phyloP scores from a whole-genome alignment of 345 rosid genomes.

The Hibiscus tridactylites region DNA sequence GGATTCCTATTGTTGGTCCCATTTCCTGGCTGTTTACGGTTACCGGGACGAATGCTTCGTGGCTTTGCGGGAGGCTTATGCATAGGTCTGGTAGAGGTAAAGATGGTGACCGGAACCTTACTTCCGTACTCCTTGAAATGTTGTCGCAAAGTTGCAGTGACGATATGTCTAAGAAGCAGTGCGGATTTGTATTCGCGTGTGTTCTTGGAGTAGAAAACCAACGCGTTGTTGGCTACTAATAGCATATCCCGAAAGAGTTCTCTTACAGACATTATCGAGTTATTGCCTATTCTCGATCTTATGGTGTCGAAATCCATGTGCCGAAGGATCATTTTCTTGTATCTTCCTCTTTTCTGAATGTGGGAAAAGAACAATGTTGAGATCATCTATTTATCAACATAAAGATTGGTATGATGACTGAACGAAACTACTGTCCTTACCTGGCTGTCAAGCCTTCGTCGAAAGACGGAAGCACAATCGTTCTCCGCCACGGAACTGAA shows the following conservation, averaged over 20 bases:
- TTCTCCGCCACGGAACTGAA: constrained; percentile 40
- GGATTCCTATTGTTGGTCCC: constrained; percentile 15
- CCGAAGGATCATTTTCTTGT: constrained; percentile 62
- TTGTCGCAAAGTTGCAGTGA: constrained; percentile 37
- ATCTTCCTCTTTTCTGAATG: constrained; percentile 80
- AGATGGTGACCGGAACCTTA: constrained; percentile 20
- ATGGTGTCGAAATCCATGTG: constrained; percentile 73
- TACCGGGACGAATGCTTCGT: constrained; percentile 24
- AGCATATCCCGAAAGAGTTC: constrained; percentile 68
- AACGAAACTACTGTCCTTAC: constrained; percentile 24
- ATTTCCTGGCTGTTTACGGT: constrained; percentile 14
- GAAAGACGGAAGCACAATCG: constrained; percentile 52
- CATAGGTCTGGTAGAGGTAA: constrained; percentile 16
- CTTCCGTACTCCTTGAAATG: constrained; percentile 27
- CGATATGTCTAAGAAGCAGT: constrained; percentile 42
- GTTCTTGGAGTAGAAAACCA: constrained; percentile 64
- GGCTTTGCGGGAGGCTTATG: constrained; percentile 37
- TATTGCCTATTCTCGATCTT: constrained; percentile 45
- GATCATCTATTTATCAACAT: neutral
- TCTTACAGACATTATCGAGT: constrained; percentile 32
- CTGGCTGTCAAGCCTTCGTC: constrained; percentile 76
- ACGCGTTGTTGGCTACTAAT: constrained; percentile 65
- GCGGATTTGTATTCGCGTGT: constrained; percentile 85
- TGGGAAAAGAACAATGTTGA: constrained; percentile 2
- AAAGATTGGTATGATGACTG: neutral